phyloP scores from a whole-genome alignment of 1,284 basidiomycete genomes.

The Cryptococcus sp. region DNA sequence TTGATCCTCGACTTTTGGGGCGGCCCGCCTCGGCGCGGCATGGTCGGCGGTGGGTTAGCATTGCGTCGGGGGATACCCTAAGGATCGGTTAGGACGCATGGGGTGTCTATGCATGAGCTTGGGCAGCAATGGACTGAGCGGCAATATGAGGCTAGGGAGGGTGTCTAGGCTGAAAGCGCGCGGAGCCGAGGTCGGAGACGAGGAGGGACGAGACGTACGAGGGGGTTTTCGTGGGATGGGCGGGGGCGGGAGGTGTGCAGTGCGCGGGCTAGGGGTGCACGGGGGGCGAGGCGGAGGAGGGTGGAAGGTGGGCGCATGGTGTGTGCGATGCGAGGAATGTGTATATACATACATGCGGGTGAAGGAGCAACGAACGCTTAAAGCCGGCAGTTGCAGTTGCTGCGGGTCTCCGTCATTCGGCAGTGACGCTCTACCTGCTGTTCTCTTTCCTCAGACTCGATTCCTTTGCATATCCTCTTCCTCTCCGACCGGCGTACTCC shows the following conservation, averaged over 20 bases:
- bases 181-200: neutral
- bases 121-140: neutral
- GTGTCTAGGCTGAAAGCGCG: neutral
- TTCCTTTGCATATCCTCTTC: no score
- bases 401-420: no score
- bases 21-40: constrained; percentile 47
- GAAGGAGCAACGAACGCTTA: no score
- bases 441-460: no score
- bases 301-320: neutral
- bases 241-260: neutral
- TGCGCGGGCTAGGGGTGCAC: neutral
- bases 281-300: neutral
- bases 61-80: constrained; percentile 47
- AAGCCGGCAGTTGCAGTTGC: no score
- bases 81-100: neutral
- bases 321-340: neutral
- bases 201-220: constrained; percentile 20
- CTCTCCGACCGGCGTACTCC: no score
- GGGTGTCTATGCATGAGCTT: neutral
- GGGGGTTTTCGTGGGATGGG: constrained; percentile 40
- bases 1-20: constrained; percentile 54
- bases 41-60: constrained; percentile 44
- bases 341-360: no score
- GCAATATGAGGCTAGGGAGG: neutral
- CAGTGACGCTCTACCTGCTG: no score